Conservation (phyloP, 108 stramenopile genomes). For the Craspedostauros australis region DNA sequence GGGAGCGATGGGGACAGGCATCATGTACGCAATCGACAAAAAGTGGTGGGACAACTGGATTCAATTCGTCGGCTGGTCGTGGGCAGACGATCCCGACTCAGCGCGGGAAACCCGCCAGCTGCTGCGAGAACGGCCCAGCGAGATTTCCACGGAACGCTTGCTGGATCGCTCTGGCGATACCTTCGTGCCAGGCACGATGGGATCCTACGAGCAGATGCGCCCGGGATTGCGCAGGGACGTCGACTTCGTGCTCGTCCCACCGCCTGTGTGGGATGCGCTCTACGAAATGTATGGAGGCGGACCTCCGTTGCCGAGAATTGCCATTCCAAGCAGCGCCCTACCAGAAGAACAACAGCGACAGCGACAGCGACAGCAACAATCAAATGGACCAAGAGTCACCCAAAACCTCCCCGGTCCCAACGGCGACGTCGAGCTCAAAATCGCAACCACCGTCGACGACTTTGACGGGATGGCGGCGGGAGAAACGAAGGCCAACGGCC, state of each 20-base stretch:
- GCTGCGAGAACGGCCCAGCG: constrained; percentile 49
- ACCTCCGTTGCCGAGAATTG: constrained; percentile 82
- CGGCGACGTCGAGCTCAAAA: neutral
- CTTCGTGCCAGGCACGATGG: constrained; percentile 52
- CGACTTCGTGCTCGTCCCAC: constrained; percentile 74
- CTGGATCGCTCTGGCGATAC: constrained; percentile 52
- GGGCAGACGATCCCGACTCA: constrained; percentile 8
- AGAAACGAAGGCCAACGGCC: constrained; percentile 8
- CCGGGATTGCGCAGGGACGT: constrained; percentile 15
- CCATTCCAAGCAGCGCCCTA: constrained; percentile 27
- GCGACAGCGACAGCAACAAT: neutral
- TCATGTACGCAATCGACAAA: constrained; percentile 73
- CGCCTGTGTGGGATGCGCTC: constrained; percentile 80
- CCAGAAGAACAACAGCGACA: too few relatives aligned
- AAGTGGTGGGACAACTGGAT: constrained; percentile 81
- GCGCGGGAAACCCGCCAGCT: neutral
- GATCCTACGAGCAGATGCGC: constrained; percentile 76
- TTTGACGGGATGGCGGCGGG: constrained; percentile 18
- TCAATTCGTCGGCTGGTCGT: constrained; percentile 65
- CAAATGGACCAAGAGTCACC: neutral
- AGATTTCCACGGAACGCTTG: constrained; percentile 56
- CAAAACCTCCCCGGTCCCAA: constrained; percentile 2
- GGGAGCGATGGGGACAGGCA: constrained; percentile 70
- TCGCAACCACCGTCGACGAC: constrained; percentile 13
- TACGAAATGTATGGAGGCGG: constrained; percentile 86